Evolutionary conservation across 2,329 filamentous ascomycete genomes (phyloP).

Genomic region (Ambrosiella beaveri): DNA sequence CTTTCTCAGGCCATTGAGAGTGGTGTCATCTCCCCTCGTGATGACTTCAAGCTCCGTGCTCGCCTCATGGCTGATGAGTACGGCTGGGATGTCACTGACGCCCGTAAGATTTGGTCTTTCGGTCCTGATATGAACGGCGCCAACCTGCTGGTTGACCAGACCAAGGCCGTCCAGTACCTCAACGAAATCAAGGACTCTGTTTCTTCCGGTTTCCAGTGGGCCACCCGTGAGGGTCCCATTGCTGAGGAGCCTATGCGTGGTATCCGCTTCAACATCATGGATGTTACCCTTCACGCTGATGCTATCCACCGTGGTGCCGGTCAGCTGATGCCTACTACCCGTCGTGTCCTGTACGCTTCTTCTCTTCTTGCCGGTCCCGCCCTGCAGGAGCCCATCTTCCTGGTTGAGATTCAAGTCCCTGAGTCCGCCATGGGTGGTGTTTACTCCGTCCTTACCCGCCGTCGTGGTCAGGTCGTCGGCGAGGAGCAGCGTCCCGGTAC

Average conservation of each 20-base stretch:
- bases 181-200: constrained; percentile 99
- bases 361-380: constrained; percentile 78
- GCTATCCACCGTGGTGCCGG: constrained; percentile 99
- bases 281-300: constrained; percentile 99
- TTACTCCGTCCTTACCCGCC: constrained; percentile 94
- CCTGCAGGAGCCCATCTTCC: constrained; percentile 93
- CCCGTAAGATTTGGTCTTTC: constrained; percentile 99
- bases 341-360: constrained; percentile 92
- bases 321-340: constrained; percentile 93
- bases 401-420: constrained; percentile 98
- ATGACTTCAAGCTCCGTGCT: constrained; percentile 97
- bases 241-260: constrained; percentile 97
- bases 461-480: constrained; percentile 96
- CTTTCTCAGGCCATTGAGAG: constrained; percentile 75
- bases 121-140: constrained; percentile 93
- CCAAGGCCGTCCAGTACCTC: constrained; percentile 99
- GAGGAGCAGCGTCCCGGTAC: constrained; percentile 98
- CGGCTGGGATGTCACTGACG: constrained; percentile 99
- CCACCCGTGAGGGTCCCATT: constrained; percentile 89
- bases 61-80: constrained; percentile 90
- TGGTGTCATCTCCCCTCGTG: constrained; percentile 85
- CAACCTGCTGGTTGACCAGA: constrained; percentile 98
- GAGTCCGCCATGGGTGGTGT: constrained; percentile 99
- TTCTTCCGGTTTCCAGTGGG: constrained; percentile 99
- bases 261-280: constrained; percentile 95